Evolutionary conservation across 2,329 filamentous ascomycete species (phyloP), one percentile per base, ranked within the genome.

Genomic region (Alternaria arbusti): DNA sequence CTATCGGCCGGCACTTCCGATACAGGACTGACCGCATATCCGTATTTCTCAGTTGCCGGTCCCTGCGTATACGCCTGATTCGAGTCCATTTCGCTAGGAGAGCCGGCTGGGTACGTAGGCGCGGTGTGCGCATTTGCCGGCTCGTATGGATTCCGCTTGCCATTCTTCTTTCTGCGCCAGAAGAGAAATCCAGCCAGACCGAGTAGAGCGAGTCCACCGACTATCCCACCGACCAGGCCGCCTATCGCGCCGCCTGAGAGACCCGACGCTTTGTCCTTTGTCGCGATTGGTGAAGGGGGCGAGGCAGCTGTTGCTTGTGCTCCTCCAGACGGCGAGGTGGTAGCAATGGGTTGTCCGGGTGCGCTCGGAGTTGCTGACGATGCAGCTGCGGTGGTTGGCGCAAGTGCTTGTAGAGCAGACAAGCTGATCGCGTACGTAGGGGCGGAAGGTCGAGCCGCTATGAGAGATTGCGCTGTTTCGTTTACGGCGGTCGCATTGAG

Each of bases 191-290:
- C 57, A n/a, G 65, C 57, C 13, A 61, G 54, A 28, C 71, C 54
- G 45, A 74, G 52, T 20, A 68, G 36, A 9, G 66, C 66, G 15
- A 74, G 65, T 13, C 63, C 66, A 25, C 65, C 64, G 12, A 71
- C 17, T 22, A 65, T 56, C 23, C 72, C 72, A 43, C 74, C 62
- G 5, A 67, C 60, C 17, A 71, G 68, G 25, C 70, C 73, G 26
- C 68, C 73, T 51, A 74, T 74, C 25, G 64, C 65, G 49, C 67
- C 66, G 17, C 63, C 32, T n/a, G 69, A 69, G 10, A 67, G 44
- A 30, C 50, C 47, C 9, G 40, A 36, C 15, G 25, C 10, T 1
- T 40, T 23, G n/a, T 25, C 22, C 6, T 36, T 12, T 15, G 43
- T 20, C 28, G 47, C 5, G 12, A 47, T 25, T 11, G 50, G 15